Evolutionary conservation across 2,329 filamentous ascomycete genomes (phyloP).

Genomic region (Xylogone sp.): DNA sequence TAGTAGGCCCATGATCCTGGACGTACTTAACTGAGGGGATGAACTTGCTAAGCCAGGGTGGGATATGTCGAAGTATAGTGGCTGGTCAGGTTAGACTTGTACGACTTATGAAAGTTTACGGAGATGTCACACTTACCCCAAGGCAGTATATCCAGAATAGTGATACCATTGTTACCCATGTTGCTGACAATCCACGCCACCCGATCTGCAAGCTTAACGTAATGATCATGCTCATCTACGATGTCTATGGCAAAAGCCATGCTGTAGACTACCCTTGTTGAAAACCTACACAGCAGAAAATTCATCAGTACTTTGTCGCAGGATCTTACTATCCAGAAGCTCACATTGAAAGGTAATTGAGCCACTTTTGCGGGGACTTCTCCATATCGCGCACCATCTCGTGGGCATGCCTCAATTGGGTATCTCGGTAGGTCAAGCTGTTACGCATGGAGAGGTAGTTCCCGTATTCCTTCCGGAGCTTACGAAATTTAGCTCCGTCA

Average conservation of each 20-base stretch:
- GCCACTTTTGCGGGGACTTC: slow-evolving; percentile 30
- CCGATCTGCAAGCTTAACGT: slow-evolving; percentile 32
- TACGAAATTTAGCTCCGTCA: slow-evolving; percentile 33
- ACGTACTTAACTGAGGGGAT: too few species aligned
- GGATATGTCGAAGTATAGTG: too few species aligned
- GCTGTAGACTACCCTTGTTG: slow-evolving; percentile 35
- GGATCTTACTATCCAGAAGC: not conserved
- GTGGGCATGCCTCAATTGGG: slow-evolving; percentile 26
- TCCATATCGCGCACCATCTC: slow-evolving; percentile 28
- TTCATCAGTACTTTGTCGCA: not conserved
- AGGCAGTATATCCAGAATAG: slow-evolving; percentile 38
- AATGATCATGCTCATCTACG: slow-evolving; percentile 31
- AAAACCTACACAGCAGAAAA: slow-evolving; percentile 25
- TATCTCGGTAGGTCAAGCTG: slow-evolving; percentile 17
- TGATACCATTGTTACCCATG: slow-evolving; percentile 36
- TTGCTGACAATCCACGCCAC: slow-evolving; percentile 14
- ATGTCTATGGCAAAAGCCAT: slow-evolving; percentile 39
- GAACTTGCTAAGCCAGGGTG: too few species aligned
- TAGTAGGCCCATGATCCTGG: too few species aligned
- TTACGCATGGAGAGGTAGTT: slow-evolving; percentile 5
- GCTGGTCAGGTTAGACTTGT: too few species aligned
- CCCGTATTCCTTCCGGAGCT: slow-evolving; percentile 33
- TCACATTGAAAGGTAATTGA: slow-evolving; percentile 28
- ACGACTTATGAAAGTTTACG: slow-evolving; percentile 8
- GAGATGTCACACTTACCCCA: slow-evolving; percentile 31